Percentiles rank a stretch among this genome's conserved stretches.
Conservation (phyloP, 345 rosid genomes). For the Eucalyptus polybractea region DNA sequence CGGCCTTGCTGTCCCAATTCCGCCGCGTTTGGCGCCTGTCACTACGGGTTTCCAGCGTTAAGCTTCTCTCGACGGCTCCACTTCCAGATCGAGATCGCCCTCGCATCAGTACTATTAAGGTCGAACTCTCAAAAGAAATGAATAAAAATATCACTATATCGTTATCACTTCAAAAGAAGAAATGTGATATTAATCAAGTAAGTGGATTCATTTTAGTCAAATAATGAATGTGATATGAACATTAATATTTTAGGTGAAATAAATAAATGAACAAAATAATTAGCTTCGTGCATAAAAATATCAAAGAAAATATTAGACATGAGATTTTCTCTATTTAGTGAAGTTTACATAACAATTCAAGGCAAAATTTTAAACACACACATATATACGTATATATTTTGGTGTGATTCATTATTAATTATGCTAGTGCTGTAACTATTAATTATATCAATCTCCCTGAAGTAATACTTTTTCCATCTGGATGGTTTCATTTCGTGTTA, state of each 20-base stretch:
- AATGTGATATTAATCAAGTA: background rate
- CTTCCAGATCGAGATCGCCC: too few species aligned
- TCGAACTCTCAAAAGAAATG: too few species aligned
- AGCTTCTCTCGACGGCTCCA: too few species aligned
- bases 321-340: background rate
- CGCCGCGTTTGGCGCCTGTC: too few species aligned
- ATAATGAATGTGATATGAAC: too few species aligned
- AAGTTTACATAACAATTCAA: background rate
- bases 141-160: too few species aligned
- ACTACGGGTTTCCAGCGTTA: too few species aligned
- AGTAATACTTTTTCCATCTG: background rate
- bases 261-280: background rate
- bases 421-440: background rate
- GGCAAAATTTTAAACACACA: background rate
- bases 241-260: background rate
- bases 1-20: too few species aligned
- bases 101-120: too few species aligned
- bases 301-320: too few species aligned
- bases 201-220: too few species aligned
- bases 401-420: background rate
- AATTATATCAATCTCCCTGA: background rate
- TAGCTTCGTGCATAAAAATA: background rate
- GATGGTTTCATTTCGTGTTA: background rate
- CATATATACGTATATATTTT: background rate
- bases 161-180: background rate